Evolutionary conservation across 805 yeast species (phyloP).

Genomic region (Saccharomycopsis javanensis): DNA sequence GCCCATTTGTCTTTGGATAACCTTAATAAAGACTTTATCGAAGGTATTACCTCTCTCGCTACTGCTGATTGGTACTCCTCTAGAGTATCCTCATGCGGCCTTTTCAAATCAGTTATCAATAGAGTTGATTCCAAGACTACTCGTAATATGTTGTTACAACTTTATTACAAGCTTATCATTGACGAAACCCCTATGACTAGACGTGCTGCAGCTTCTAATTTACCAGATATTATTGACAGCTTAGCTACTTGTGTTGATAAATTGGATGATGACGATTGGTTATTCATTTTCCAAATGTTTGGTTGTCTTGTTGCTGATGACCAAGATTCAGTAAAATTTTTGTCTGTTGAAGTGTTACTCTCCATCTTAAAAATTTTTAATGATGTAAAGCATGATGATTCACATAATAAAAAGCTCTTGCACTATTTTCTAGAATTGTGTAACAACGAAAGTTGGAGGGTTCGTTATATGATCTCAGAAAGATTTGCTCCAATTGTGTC

Average conservation of each 20-base stretch:
- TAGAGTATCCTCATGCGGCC: constrained; percentile 85
- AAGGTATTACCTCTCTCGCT: constrained; percentile 66
- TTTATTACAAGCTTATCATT: constrained; percentile 60
- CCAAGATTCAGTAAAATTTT: constrained; percentile 90
- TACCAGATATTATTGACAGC: constrained; percentile 64
- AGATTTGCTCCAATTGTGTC: constrained; percentile 66
- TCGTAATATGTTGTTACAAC: constrained; percentile 52
- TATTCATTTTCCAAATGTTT: constrained; percentile 72
- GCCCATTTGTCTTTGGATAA: constrained; percentile 53
- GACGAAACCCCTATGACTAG: constrained; percentile 98
- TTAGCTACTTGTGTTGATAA: constrained; percentile 34
- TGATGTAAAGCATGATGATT: constrained; percentile 37
- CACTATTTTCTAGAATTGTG: constrained; percentile 60
- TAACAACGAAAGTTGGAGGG: constrained; percentile 94
- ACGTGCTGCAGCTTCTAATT: constrained; percentile 80
- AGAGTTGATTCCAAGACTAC: constrained; percentile 41
- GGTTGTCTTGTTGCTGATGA: constrained; percentile 67
- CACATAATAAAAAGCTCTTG: constrained; percentile 55
- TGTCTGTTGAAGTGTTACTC: constrained; percentile 80
- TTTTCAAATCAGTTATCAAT: constrained; percentile 60
- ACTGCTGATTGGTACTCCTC: constrained; percentile 92
- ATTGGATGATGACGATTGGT: constrained; percentile 58
- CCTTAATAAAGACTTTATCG: constrained; percentile 56
- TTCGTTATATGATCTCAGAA: constrained; percentile 97
- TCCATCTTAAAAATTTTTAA: constrained; percentile 67